Base-by-base conservation (phyloP, 148 eudicot species). In the Vaccinium macrocarpon region DNA sequence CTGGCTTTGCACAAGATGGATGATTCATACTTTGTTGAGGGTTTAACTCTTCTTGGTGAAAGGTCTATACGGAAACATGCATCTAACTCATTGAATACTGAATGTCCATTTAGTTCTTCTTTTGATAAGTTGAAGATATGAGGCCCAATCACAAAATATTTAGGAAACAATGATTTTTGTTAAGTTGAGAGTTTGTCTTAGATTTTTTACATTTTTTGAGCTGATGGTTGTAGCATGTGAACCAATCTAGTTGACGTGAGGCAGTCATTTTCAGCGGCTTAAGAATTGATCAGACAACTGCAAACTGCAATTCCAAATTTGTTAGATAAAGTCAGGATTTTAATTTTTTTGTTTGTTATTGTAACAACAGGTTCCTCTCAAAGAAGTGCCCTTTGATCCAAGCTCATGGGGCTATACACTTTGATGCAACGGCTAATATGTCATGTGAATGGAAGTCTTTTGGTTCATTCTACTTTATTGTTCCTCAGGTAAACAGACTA, bases 401-500 rank as follows among this genome's bases (percentile, higher is more conserved):
- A 80, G 99, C 98, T 56, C 95, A 97, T 88, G 99, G 99, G 62
- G 99, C 93, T 8, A 97, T 97, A 53, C 98, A 98, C 52, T 97
- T 97, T 88, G 99, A 97, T 88, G 92, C 94, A 53, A 91, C 82
- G 84, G 89, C 91, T 81, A 84, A 86, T 55, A 88, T 90, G 82
- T 89, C 98, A 72, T 72, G 90, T n/a, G 99, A 97, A 87, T 97
- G 99, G 99, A 87, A 89, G 80, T 88, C 90, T 76, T 97, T 95
- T 88, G 99, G 99, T 84, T 95, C 98, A 71, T 97, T 97, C 83
- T 97, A 94, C 87, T 97, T 97, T 88, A 85, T 94, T 92, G 91
- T 95, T 79, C 99, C 99, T 87, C 98, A 97, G 95, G 99, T 95
- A 71, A 74, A 77, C 25, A 19, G 51, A 68, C 82, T 61, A 53